Conservation (phyloP, 2,329 filamentous ascomycete species). For the Fusarium lateritium region DNA sequence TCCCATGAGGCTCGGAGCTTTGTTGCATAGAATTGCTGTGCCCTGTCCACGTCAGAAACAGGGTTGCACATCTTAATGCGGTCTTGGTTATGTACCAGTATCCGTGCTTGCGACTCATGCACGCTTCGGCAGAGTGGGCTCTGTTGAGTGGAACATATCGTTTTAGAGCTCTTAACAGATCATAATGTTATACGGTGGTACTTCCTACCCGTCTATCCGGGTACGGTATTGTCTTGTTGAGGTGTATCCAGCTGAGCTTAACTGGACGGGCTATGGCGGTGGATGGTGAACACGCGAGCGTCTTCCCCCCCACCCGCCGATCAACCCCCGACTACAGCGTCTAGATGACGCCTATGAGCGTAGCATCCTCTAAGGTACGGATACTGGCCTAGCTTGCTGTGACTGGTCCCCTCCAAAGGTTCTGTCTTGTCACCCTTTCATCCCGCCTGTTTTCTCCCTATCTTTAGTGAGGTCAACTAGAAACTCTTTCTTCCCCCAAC, state of each 20-base stretch:
- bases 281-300: slow-evolving; percentile 42
- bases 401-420: slow-evolving; percentile 28
- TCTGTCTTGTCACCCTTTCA: slow-evolving; percentile 17
- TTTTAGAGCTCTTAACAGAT: slow-evolving; percentile 26
- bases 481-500: slow-evolving; percentile 20
- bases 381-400: slow-evolving; percentile 35
- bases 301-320: slow-evolving; percentile 38
- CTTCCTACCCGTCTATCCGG: slow-evolving; percentile 19
- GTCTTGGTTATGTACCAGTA: slow-evolving; percentile 18
- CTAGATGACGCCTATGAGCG: slow-evolving; percentile 43
- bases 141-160: slow-evolving; percentile 34
- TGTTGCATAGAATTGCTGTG: slow-evolving; percentile 11
- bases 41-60: slow-evolving; percentile 37
- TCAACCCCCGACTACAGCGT: slow-evolving; percentile 39
- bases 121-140: slow-evolving; percentile 12
- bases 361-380: slow-evolving; percentile 40
- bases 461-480: slow-evolving; percentile 25
- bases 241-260: slow-evolving; percentile 37
- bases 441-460: slow-evolving; percentile 31
- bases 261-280: slow-evolving; percentile 24
- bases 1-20: slow-evolving; percentile 12
- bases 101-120: slow-evolving; percentile 32
- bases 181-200: slow-evolving; percentile 9
- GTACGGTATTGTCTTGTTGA: slow-evolving; percentile 17
- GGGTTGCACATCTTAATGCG: slow-evolving; percentile 28